Percentiles rank a stretch among this genome's conserved stretches.
Conservation (phyloP, 1,284 basidiomycete genomes). For the Apiotrichum mycotoxinovorans region DNA sequence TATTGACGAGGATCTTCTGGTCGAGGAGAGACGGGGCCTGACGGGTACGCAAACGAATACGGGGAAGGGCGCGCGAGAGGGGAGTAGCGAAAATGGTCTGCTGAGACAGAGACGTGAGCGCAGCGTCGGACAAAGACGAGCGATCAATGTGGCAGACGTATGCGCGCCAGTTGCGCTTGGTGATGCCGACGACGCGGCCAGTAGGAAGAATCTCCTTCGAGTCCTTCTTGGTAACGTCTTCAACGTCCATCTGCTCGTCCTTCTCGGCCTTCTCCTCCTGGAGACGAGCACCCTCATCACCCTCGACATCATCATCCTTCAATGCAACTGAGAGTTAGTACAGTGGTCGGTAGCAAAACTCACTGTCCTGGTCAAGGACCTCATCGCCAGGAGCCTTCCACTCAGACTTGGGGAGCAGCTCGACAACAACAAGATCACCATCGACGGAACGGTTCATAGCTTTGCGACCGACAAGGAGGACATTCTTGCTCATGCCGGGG, state of each 20-base stretch:
- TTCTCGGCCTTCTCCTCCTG: constrained; percentile 45
- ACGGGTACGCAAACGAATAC: constrained; percentile 89
- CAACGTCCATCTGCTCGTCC: constrained; percentile 40
- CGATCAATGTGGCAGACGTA: constrained; percentile 96
- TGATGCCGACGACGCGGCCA: constrained; percentile 83
- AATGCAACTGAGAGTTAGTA: constrained; percentile 60
- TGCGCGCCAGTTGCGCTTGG: constrained; percentile 93
- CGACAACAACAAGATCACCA: constrained; percentile 88
- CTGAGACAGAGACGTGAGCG: constrained; percentile 73
- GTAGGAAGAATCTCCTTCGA: constrained; percentile 66
- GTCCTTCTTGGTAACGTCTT: constrained; percentile 47
- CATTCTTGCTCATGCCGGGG: constrained; percentile 67
- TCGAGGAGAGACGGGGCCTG: constrained; percentile 83
- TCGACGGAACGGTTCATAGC: constrained; percentile 95
- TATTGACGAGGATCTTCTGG: constrained; percentile 94
- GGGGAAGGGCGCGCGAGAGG: constrained; percentile 83
- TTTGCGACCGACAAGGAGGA: constrained; percentile 82
- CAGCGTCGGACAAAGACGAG: constrained; percentile 75
- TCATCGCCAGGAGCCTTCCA: constrained; percentile 93
- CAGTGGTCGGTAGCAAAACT: constrained; percentile 32
- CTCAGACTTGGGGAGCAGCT: constrained; percentile 79
- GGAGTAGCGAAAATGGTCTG: constrained; percentile 96
- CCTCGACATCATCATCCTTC: constrained; percentile 87
- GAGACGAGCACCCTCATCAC: constrained; percentile 71
- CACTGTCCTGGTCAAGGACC: constrained; percentile 87